Evolutionary conservation across 371 early-diverging fungal species (phyloP), one percentile per base, ranked within the genome.

Genomic region (Lichtheimia hyalospora): DNA sequence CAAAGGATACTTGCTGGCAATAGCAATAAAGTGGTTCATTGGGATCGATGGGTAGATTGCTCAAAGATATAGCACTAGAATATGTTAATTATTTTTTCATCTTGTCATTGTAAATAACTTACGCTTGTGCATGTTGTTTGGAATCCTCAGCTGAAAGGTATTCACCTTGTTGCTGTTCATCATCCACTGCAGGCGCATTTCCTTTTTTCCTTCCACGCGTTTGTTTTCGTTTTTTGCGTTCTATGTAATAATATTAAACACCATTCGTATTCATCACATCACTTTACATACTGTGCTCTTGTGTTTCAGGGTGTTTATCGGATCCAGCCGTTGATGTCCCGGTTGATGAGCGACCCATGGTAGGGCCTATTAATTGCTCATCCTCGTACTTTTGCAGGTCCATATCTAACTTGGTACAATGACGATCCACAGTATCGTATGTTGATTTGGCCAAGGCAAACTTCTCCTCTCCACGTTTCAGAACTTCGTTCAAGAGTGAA

Each of bases 11-110:
- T 67, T 94, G 92, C 41, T 86, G 82, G 59, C 98, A 98, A 62
- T 91, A 90, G 73, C 98, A 98, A 71, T 98, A 98, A 2, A 87
- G 78, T 12, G 96, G 96, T 71, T 97, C 98, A 69, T 96, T 92
- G 2, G 97, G 96, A 74, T 98, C 97, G 50, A 96, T 92, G 0
- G 91, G 90, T 43, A 93, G 70, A 52, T 95, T 94, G 57, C 81
- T 74, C 28, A 80, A 56, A 12, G 72, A 66, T 6, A 73, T 68
- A 3, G 69, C 73, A 53, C 81, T 81, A 62, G 12, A 28, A 14
- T 2, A 25, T 41, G 42, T 14, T 49, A 24, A 34, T 27, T 5
- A 25, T 15, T 46, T 14, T 57, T 63, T n/a, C n/a, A n/a, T n/a
- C n/a, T 8, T n/a, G 6, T 8, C 1, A 44, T 27, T 5, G 23